Percentiles rank a stretch among this genome's conserved stretches.
Evolutionary conservation across 805 yeast species (phyloP).

Genomic region (Candida bentonensis): DNA sequence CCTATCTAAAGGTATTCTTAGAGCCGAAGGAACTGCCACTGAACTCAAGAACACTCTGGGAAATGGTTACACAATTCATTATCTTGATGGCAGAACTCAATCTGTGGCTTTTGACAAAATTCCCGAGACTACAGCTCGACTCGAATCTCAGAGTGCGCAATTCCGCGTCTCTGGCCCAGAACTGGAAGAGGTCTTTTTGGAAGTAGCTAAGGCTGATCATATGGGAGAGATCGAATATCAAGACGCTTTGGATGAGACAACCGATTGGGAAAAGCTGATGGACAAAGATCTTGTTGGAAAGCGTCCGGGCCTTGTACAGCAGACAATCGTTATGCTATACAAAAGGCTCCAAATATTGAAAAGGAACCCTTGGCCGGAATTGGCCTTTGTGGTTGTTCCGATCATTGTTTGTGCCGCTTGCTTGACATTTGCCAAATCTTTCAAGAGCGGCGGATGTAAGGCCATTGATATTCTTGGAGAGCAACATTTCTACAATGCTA

Average conservation of each 20-base stretch:
- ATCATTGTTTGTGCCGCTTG: constrained; percentile 19
- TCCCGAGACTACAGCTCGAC: constrained; percentile 11
- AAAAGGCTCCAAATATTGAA: constrained; percentile 17
- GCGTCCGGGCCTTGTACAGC: constrained; percentile 11
- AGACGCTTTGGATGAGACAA: not conserved
- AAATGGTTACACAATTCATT: constrained; percentile 17
- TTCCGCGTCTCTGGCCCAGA: constrained; percentile 22
- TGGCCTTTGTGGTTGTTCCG: constrained; percentile 17
- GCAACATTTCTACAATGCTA: not conserved
- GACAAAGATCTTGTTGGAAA: not conserved
- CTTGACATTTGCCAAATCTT: constrained; percentile 9
- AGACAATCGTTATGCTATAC: constrained; percentile 18
- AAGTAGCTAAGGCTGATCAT: constrained; percentile 18
- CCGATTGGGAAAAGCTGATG: not conserved
- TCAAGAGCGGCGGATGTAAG: constrained; percentile 11
- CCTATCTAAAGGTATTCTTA: constrained; percentile 19
- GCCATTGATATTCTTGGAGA: constrained; percentile 2
- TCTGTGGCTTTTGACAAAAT: constrained; percentile 9
- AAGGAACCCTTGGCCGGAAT: constrained; percentile 17
- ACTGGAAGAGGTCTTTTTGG: constrained; percentile 21
- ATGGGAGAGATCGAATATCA: constrained; percentile 4
- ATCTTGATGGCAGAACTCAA: constrained; percentile 11
- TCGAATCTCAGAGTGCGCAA: constrained; percentile 13
- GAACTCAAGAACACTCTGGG: constrained; percentile 21
- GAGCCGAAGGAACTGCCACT: constrained; percentile 21